Evolutionary conservation across 305 asterid genomes (phyloP).

Genomic region (Rubia balearica): DNA sequence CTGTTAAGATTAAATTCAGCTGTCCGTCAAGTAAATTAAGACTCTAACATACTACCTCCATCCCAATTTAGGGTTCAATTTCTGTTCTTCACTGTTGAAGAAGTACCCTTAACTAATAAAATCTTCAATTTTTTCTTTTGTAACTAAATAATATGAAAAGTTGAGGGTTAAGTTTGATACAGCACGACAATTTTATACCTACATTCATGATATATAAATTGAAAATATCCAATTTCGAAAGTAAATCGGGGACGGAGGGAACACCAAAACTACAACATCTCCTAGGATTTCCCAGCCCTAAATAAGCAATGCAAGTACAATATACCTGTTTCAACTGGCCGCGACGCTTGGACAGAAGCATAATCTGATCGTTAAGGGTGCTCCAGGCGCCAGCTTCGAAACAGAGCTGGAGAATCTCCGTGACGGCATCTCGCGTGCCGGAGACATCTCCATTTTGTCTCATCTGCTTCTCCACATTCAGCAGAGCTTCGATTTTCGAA

Average conservation of each 20-base stretch:
- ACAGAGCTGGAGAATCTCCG: slow-evolving; percentile 82
- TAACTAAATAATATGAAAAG: too few species aligned
- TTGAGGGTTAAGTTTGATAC: too few species aligned
- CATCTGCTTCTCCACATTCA: slow-evolving; percentile 95
- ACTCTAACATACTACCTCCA: too few species aligned
- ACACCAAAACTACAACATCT: neutral
- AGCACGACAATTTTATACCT: too few species aligned
- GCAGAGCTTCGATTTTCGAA: slow-evolving; percentile 64
- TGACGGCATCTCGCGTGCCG: slow-evolving; percentile 78
- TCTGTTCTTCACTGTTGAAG: too few species aligned
- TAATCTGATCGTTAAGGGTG: slow-evolving; percentile 80
- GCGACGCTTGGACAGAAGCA: slow-evolving; percentile 84
- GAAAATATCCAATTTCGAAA: too few species aligned
- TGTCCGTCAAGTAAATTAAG: neutral
- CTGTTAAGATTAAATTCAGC: neutral
- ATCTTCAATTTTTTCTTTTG: too few species aligned
- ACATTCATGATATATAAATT: too few species aligned
- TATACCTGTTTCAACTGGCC: slow-evolving; percentile 94
- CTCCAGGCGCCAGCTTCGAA: slow-evolving; percentile 86
- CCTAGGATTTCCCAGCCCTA: neutral
- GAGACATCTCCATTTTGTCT: slow-evolving; percentile 82
- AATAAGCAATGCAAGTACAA: neutral
- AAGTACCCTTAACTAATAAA: too few species aligned
- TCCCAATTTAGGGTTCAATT: too few species aligned
- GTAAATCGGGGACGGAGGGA: neutral